Conservation (phyloP, 2,329 filamentous ascomycete species). For the Nigrospora osmanthi region DNA sequence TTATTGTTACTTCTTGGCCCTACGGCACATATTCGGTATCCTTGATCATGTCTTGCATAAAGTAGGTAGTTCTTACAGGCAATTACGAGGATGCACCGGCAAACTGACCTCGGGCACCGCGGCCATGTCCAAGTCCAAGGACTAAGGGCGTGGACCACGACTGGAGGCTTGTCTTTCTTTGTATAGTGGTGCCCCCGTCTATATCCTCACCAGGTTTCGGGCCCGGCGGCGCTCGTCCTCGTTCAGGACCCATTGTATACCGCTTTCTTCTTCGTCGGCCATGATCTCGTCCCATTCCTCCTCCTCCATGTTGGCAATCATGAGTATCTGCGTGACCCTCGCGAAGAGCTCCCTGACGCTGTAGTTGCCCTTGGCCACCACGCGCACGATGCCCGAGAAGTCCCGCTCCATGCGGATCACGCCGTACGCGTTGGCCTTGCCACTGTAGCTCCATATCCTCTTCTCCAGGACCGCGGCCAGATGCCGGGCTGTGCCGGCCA, state of each 20-base stretch:
- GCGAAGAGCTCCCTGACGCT: slow-evolving; percentile 60
- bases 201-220: slow-evolving; percentile 45
- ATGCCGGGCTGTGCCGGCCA: slow-evolving; percentile 66
- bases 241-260: slow-evolving; percentile 53
- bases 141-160: no score
- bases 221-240: slow-evolving; percentile 57
- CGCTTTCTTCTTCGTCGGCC: slow-evolving; percentile 40
- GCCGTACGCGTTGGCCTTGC: slow-evolving; percentile 68
- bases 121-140: no score
- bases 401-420: slow-evolving; percentile 66
- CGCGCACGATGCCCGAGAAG: slow-evolving; percentile 57
- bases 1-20: no score
- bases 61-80: no score
- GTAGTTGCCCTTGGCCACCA: slow-evolving; percentile 55
- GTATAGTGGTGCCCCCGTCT: background rate
- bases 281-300: slow-evolving; percentile 68
- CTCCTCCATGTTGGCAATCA: slow-evolving; percentile 73
- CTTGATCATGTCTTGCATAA: no score
- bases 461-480: slow-evolving; percentile 79
- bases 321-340: slow-evolving; percentile 60
- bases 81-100: no score
- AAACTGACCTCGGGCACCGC: no score
- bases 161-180: no score
- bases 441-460: slow-evolving; percentile 72
- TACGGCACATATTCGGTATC: no score